These are phyloP conservation scores for Suillus hirtellus DNA, from an alignment of 768 basidiomycete species.

Conservation along the genomic window DNA sequence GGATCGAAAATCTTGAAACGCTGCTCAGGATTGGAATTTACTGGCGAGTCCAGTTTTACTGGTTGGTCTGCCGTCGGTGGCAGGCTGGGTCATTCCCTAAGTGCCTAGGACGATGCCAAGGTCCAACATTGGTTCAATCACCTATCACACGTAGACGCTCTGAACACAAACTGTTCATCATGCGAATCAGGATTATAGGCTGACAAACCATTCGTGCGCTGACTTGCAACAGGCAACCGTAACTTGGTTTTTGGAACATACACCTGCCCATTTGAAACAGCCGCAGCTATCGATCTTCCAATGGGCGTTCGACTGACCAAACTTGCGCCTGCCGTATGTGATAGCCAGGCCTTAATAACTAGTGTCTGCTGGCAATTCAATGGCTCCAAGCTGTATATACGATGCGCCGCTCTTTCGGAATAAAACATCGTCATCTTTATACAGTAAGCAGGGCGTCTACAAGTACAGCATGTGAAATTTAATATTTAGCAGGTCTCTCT, in stretches of 20 bases:
- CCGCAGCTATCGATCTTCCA: background rate
- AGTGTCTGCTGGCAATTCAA: background rate
- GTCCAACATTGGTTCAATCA: background rate
- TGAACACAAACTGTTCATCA: background rate
- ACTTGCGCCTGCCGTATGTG: background rate
- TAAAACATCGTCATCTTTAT: background rate
- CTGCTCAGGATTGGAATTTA: background rate
- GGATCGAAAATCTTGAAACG: background rate
- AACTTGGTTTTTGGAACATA: background rate
- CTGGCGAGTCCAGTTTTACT: background rate
- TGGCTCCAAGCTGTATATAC: background rate
- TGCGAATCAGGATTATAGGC: background rate
- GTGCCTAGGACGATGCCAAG: too few species aligned
- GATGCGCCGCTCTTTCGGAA: background rate
- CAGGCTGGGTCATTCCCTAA: too few species aligned
- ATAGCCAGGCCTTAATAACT: background rate
- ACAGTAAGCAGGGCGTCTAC: background rate
- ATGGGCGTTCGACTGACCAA: background rate
- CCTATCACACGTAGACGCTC: background rate
- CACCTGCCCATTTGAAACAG: background rate
- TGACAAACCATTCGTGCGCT: background rate
- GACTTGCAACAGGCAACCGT: background rate
- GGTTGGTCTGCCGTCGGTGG: background rate
- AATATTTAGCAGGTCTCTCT: background rate
- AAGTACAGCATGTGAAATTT: background rate